Evolutionary conservation across 2,329 filamentous ascomycete genomes (phyloP), one percentile per base, ranked within the genome.

Genomic region (Elsinoe batatas): DNA sequence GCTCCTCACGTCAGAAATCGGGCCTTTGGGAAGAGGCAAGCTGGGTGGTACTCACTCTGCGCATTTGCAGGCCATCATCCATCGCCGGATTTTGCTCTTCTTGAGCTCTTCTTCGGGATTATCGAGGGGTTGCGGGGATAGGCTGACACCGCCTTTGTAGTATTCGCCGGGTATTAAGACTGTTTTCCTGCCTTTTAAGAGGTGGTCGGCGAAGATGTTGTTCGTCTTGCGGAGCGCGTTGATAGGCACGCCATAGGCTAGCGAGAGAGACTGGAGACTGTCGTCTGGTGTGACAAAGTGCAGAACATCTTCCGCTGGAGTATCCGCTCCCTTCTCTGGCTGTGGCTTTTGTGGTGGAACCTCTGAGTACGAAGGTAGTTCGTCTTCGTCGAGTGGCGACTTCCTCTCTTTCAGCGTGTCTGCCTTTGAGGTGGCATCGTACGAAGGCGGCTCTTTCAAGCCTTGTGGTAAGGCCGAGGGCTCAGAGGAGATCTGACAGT

Each of bases 1-100:
- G 62, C 68, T 74, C 69, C 65, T 58, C 62, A 56, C 49, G 63
- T 74, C 62, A 74, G 70, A 61, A 54, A 44, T n/a, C 60, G 65
- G 60, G 63, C 61, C 53, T 42, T 20, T 30, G 35, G 26, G 26
- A 30, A 15, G 3, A 6, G 10, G 11, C 20, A 20, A 20, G 40
- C 5, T 22, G 20, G 8, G 12, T 20, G 17, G 47, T 37, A 72
- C 77, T 71, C 83, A 91, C 74, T 91, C 85, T 20, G 80, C 74
- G 26, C 88, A 84, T 67, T 91, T 91, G 71, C 84, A 88, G 1
- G 78, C 76, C 1, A 88, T 82, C 87, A 91, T 91, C 75, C 85
- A 91, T 59, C 85, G 79, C 40, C 88, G 76, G 33, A 91, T 77
- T 65, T 83, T 84, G 15, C 73, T 76, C 70, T 88, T 91, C 59